Percentiles rank a stretch among this genome's conserved stretches.
These are phyloP conservation scores for Eruca vesicaria DNA, from an alignment of 441 rosid genomes.

Conservation along the genomic window DNA sequence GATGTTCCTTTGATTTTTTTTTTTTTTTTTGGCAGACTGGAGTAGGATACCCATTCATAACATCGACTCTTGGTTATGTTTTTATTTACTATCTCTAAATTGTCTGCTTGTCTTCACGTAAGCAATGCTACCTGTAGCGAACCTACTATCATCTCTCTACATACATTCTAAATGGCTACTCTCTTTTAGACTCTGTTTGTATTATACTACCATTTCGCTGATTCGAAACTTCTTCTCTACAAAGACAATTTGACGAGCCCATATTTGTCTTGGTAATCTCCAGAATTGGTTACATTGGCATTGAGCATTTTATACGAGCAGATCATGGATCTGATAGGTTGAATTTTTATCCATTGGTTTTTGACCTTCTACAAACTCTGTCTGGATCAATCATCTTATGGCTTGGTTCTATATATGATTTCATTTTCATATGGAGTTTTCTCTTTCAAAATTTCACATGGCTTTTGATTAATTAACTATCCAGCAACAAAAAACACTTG, in stretches of 20 bases:
- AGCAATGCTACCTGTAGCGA: neutral
- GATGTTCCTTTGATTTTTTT: neutral
- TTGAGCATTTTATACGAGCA: neutral
- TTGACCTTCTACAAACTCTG: neutral
- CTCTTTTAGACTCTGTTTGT: neutral
- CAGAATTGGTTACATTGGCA: neutral
- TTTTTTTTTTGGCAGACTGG: neutral
- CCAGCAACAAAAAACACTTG: too few species aligned
- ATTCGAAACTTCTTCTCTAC: neutral
- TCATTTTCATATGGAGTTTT: too few species aligned
- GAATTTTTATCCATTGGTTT: neutral
- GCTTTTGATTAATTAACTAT: too few species aligned
- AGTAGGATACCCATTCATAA: neutral
- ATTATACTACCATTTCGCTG: neutral
- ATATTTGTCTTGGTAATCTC: neutral
- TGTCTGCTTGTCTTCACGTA: neutral
- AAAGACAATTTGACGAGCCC: neutral
- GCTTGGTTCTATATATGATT: too few species aligned
- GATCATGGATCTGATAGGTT: neutral
- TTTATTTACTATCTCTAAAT: neutral
- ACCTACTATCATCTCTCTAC: neutral
- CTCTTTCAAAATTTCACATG: too few species aligned
- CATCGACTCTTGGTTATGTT: neutral
- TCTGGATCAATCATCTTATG: neutral
- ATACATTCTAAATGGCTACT: neutral